Evolutionary conservation across 2,329 filamentous ascomycete species (phyloP), one percentile per base, ranked within the genome.

Genomic region (Arthrocladium fulminans): DNA sequence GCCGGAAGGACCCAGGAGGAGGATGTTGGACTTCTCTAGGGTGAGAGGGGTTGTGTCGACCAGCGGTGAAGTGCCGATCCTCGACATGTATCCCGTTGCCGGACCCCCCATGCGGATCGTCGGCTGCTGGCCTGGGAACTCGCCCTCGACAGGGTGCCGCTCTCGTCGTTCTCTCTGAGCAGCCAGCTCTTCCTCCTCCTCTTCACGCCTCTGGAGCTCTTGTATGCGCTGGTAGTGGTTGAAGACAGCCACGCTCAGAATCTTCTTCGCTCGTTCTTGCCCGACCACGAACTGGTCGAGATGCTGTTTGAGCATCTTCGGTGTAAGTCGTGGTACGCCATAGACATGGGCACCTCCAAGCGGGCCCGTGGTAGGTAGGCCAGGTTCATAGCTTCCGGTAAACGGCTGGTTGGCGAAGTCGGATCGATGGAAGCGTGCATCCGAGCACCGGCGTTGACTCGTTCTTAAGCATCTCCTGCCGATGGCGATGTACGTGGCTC

Each of bases 271-370:
- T 51, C 88, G 81, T 57, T 96, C 88, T 66, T 98, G 92, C 34
- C 90, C 92, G 3, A 98, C 90, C 1, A 98, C 90, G 64, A 94
- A 98, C 62, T 92, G 86, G 64, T 98, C 92, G 25, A 97, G 80
- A 60, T 92, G 85, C 61, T 87, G 81, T 72, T 97, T 96, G 59
- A 98, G 74, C 58, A 73, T 68, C 57, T 74, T 76, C 6, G 80
- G 80, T 8, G 80, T 83, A 46, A 83, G 70, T 45, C 72, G 72
- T 25, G 76, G 75, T 24, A 72, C 73, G 49, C 77, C 78, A 52
- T 78, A 74, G 27, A 72, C 71, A 51, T 75, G 75, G 8, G 77
- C 73, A 51, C 74, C 76, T 30, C 73, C 74, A 48, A 85, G 65
- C n/a, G 81, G 81, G 0, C 81, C 81, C 22, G 72, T 67, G 13